These are phyloP conservation scores for Kwoniella mangroviensis DNA, from an alignment of 768 basidiomycete species.

Conservation along the genomic window DNA sequence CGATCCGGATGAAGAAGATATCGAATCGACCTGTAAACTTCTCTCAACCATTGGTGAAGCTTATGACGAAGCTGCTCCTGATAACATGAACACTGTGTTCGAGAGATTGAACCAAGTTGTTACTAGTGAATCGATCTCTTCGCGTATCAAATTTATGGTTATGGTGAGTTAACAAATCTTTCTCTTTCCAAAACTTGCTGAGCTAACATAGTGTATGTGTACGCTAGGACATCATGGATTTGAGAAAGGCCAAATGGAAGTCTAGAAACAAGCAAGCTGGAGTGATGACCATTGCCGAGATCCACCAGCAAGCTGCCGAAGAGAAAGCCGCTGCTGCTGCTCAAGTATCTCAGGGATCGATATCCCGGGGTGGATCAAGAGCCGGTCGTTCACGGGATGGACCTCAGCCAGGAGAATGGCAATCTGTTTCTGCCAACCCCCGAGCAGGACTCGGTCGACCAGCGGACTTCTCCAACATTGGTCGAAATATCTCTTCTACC, in stretches of 20 bases:
- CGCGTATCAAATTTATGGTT: slow-evolving; percentile 94
- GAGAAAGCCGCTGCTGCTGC: slow-evolving; percentile 68
- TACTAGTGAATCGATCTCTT: slow-evolving; percentile 73
- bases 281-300: slow-evolving; percentile 83
- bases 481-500: slow-evolving; percentile 62
- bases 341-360: slow-evolving; percentile 68
- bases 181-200: neutral
- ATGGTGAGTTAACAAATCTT: slow-evolving; percentile 65
- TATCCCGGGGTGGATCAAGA: slow-evolving; percentile 89
- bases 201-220: neutral
- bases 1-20: slow-evolving; percentile 96
- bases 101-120: slow-evolving; percentile 81
- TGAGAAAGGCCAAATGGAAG: slow-evolving; percentile 82
- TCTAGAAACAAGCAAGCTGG: slow-evolving; percentile 72
- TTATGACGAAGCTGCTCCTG: slow-evolving; percentile 80
- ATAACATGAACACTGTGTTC: slow-evolving; percentile 93
- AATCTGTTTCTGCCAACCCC: slow-evolving; percentile 67
- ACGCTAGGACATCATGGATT: slow-evolving; percentile 82
- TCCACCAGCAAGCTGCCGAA: slow-evolving; percentile 80
- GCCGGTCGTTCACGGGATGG: slow-evolving; percentile 71
- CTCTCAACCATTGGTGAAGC: slow-evolving; percentile 82
- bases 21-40: slow-evolving; percentile 93
- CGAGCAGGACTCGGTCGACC: slow-evolving; percentile 60
- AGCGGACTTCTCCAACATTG: slow-evolving; percentile 49
- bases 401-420: slow-evolving; percentile 75